These are phyloP conservation scores for Mycena filopes DNA, from an alignment of 768 basidiomycete genomes.

Conservation along the genomic window DNA sequence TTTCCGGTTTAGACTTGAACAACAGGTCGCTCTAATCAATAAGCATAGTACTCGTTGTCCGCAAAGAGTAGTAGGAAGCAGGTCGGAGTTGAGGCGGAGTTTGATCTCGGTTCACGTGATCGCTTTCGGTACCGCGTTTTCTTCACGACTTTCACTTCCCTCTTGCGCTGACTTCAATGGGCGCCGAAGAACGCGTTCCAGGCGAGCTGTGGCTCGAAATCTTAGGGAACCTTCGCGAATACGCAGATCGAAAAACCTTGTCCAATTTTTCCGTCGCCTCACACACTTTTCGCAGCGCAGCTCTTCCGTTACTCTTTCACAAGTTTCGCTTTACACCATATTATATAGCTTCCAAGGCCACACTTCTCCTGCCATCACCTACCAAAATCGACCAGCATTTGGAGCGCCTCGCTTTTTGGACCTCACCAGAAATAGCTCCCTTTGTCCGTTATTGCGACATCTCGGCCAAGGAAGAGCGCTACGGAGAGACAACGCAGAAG, in stretches of 20 bases:
- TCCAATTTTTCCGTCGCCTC: background rate
- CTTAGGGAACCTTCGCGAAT: background rate
- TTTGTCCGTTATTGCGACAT: conserved; percentile 3
- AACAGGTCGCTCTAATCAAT: too few species aligned
- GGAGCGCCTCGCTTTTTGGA: conserved; percentile 10
- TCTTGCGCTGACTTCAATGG: too few species aligned
- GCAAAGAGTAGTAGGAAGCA: too few species aligned
- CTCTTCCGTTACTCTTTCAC: background rate
- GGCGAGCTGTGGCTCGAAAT: too few species aligned
- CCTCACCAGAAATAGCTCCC: conserved; percentile 8
- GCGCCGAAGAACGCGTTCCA: too few species aligned
- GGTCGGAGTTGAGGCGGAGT: too few species aligned
- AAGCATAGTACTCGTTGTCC: too few species aligned
- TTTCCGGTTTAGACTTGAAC: too few species aligned
- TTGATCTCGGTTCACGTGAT: too few species aligned
- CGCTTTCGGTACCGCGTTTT: too few species aligned
- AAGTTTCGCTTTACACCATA: background rate
- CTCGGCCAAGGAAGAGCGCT: background rate
- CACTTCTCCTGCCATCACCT: background rate
- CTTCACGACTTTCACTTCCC: too few species aligned
- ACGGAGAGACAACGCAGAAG: background rate
- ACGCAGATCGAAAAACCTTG: background rate
- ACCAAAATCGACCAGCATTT: background rate
- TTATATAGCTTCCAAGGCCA: background rate
- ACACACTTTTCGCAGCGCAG: too few species aligned